These are phyloP conservation scores for Lizonia empirigonia DNA, from an alignment of 2,329 filamentous ascomycete genomes.

Conservation along the genomic window DNA sequence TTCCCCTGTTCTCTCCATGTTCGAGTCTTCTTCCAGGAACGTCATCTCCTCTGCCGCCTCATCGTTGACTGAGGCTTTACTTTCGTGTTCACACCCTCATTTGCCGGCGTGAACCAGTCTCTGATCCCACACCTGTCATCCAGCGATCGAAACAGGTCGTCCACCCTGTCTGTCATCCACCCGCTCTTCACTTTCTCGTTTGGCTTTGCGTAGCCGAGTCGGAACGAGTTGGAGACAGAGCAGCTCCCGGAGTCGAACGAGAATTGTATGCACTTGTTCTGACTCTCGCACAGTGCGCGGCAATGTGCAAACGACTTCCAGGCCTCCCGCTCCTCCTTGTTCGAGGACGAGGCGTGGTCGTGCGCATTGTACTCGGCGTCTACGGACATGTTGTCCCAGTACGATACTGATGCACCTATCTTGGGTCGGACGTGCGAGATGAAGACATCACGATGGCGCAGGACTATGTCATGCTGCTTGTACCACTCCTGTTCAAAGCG, in stretches of 20 bases:
- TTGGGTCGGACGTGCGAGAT: slow-evolving; percentile 41
- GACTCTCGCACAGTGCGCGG: slow-evolving; percentile 41
- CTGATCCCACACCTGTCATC: slow-evolving; percentile 41
- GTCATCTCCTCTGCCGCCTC: slow-evolving; percentile 18
- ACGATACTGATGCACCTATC: slow-evolving; percentile 26
- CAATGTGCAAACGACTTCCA: slow-evolving; percentile 47
- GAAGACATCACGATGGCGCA: slow-evolving; percentile 49
- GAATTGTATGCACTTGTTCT: slow-evolving; percentile 43
- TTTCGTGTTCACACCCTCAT: slow-evolving; percentile 21
- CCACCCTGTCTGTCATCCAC: slow-evolving; percentile 47
- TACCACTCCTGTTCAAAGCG: slow-evolving; percentile 49
- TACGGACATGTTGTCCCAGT: slow-evolving; percentile 47
- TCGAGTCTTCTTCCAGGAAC: no score
- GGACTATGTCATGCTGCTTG: slow-evolving; percentile 39
- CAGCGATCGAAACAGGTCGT: slow-evolving; percentile 38
- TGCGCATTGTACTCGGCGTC: slow-evolving; percentile 46
- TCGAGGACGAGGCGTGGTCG: slow-evolving; percentile 29
- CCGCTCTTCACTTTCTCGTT: slow-evolving; percentile 36
- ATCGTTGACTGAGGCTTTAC: slow-evolving; percentile 20
- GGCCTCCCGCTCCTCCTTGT: slow-evolving; percentile 38
- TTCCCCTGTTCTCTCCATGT: background rate
- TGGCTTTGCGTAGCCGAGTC: slow-evolving; percentile 40
- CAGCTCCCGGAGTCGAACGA: slow-evolving; percentile 43
- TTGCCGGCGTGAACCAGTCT: slow-evolving; percentile 43
- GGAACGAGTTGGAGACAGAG: slow-evolving; percentile 37